These are phyloP conservation scores for Debaryomyces coudertii DNA, from an alignment of 1,139 yeast species.

Conservation along the genomic window DNA sequence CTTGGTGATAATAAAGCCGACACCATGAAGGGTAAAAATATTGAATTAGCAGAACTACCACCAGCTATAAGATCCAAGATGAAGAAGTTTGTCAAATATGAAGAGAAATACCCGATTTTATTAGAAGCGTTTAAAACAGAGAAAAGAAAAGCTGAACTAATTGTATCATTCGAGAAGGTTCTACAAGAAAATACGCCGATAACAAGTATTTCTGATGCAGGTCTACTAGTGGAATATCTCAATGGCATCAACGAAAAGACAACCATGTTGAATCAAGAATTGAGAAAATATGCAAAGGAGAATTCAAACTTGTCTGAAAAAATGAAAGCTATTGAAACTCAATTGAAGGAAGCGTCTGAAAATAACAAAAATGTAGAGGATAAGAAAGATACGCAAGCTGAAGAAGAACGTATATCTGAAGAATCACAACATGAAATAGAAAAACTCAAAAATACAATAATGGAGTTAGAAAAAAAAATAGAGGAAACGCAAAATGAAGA, in stretches of 20 bases:
- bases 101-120: slow-evolving; percentile 81
- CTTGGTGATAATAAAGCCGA: not conserved
- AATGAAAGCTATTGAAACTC: slow-evolving; percentile 2
- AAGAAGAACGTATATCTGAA: slow-evolving; percentile 14
- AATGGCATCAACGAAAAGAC: slow-evolving; percentile 64
- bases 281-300: slow-evolving; percentile 33
- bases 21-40: slow-evolving; percentile 7
- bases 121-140: slow-evolving; percentile 84
- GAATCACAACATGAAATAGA: slow-evolving; percentile 20
- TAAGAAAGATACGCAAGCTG: slow-evolving; percentile 12
- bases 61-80: slow-evolving; percentile 61
- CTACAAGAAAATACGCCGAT: slow-evolving; percentile 83
- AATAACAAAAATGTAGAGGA: slow-evolving; percentile 16
- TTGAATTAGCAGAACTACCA: slow-evolving; percentile 50
- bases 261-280: slow-evolving; percentile 57
- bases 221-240: slow-evolving; percentile 68
- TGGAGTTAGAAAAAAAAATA: slow-evolving; percentile 7
- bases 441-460: not conserved
- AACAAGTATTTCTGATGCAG: slow-evolving; percentile 71
- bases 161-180: slow-evolving; percentile 68
- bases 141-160: slow-evolving; percentile 65
- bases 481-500: slow-evolving; percentile 15
- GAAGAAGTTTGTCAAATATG: slow-evolving; percentile 82
- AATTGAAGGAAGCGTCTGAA: not conserved
- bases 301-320: slow-evolving; percentile 26